Evolutionary conservation across 1,139 yeast genomes (phyloP), one percentile per base, ranked within the genome.

Genomic region (Arxiozyma slooffiae): DNA sequence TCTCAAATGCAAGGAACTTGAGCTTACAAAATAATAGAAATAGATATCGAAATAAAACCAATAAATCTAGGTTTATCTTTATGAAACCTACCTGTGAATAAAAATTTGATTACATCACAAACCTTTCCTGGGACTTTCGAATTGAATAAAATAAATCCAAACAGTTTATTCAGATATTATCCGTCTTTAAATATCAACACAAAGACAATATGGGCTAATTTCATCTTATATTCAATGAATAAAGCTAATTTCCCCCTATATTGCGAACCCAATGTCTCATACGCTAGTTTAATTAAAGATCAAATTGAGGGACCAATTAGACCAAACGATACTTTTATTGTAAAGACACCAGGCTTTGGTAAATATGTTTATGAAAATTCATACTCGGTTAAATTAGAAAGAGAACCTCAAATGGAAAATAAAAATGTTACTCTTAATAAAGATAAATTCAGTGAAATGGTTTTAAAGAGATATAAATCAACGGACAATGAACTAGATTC

Each of bases 331-430:
- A 37, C 22, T n/a, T 46, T 46, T 23, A 46, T 30, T 37, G 44
- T 46, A 11, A 37, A 20, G 40, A 46, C 48, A n/a, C 44, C 48
- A 8, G 30, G 34, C 3, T 61, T 60, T 46, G 64, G 65, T 9
- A 54, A 57, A 16, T 62, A 60, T 43, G 50, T 52, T 6, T 58
- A 60, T 16, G 57, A 56, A 6, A 47, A 55, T 30, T 54, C 58
- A 3, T 42, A 24, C 20, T 37, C 38, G 20, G 41, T 61, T 36
- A 51, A 54, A 9, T 46, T 63, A 37, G 53, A 59, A 36, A 57
- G 53, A 46, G 67, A 63, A 48, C 56, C 48, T 18, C 51, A 58
- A 34, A 50, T 58, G 40, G 56, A 58, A n/a, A 62, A 60, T 43
- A 36, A 57, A 7, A 43, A 48, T 7, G 50, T 60, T 9, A 26